phyloP scores from a whole-genome alignment of 257 asterid genomes.

The Catharanthus roseus region DNA sequence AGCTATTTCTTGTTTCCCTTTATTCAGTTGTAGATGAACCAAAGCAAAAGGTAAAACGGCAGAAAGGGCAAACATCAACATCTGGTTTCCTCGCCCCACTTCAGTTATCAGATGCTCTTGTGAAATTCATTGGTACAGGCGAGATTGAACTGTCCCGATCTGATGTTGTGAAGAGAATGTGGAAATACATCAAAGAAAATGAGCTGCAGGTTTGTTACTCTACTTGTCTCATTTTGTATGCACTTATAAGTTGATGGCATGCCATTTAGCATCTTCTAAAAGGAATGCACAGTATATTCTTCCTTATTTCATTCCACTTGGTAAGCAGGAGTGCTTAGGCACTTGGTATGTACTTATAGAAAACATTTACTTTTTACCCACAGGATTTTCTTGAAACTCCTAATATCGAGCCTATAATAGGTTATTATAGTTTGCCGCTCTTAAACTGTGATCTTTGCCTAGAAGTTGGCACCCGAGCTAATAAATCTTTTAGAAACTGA shows the following conservation, averaged over 20 bases:
- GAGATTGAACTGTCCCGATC: slow-evolving; percentile 32
- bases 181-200: slow-evolving; percentile 42
- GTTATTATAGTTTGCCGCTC: no score
- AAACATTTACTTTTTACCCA: no score
- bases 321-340: neutral
- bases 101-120: slow-evolving; percentile 31
- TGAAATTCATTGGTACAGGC: slow-evolving; percentile 33
- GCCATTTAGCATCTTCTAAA: neutral
- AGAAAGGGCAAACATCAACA: slow-evolving; percentile 22
- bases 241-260: neutral
- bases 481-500: neutral
- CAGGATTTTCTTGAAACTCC: no score
- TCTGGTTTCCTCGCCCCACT: slow-evolving; percentile 32
- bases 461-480: neutral
- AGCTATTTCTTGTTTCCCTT: neutral
- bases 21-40: slow-evolving; percentile 25
- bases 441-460: neutral
- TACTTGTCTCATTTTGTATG: slow-evolving; percentile 6
- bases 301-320: neutral
- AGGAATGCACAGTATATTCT: neutral
- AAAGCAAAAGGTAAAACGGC: slow-evolving; percentile 28
- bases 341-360: no score
- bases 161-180: slow-evolving; percentile 36
- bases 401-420: no score
- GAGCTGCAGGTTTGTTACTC: slow-evolving; percentile 35